These are phyloP conservation scores for Syzygium oleosum DNA, from an alignment of 345 rosid genomes.

Conservation along the genomic window DNA sequence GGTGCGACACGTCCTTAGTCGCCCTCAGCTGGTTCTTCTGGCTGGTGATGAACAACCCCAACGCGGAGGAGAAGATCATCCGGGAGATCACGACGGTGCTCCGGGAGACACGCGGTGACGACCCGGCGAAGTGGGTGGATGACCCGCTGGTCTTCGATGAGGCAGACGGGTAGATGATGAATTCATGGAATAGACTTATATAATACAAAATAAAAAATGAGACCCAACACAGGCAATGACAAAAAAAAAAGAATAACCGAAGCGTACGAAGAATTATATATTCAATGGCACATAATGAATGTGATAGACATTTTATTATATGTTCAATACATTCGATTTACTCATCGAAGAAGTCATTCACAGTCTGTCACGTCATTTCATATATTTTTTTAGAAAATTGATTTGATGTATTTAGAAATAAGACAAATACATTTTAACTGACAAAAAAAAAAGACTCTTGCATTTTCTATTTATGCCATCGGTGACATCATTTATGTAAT, in stretches of 20 bases:
- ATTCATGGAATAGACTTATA: not conserved
- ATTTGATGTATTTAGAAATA: not conserved
- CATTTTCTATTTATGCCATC: not conserved
- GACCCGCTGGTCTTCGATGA: slow-evolving; percentile 80
- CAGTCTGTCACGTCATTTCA: not conserved
- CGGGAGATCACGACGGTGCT: slow-evolving; percentile 54
- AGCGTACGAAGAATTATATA: not conserved
- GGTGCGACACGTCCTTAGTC: slow-evolving; percentile 82
- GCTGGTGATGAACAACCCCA: slow-evolving; percentile 68
- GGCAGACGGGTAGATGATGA: slow-evolving; percentile 34
- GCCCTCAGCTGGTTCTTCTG: slow-evolving; percentile 97
- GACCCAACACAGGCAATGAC: not conserved
- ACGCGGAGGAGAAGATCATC: slow-evolving; percentile 55
- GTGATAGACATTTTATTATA: not conserved
- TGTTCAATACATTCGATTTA: not conserved
- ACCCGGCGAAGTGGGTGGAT: slow-evolving; percentile 51
- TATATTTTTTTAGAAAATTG: not conserved
- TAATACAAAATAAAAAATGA: not conserved
- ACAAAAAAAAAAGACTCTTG: not conserved
- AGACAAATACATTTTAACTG: not conserved
- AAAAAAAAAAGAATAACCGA: not conserved
- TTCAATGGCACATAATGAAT: not conserved
- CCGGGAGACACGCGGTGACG: slow-evolving; percentile 53
- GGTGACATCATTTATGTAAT: not conserved
- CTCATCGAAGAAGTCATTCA: not conserved